Evolutionary conservation across 2,329 filamentous ascomycete species (phyloP), one percentile per base, ranked within the genome.

Genomic region (Leptographium procerum): DNA sequence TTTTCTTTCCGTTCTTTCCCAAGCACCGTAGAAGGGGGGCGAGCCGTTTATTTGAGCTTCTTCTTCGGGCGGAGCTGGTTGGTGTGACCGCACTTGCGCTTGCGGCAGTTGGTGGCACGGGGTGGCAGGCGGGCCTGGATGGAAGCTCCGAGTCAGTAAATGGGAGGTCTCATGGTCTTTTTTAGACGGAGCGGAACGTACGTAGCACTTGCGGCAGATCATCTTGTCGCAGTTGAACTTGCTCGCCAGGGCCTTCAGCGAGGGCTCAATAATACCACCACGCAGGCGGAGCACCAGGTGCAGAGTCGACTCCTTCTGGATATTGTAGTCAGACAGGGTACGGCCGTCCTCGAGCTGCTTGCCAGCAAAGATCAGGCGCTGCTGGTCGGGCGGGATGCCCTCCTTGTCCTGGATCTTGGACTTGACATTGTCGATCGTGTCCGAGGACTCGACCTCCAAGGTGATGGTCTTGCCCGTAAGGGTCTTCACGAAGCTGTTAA

Each of bases 11-110:
- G 36, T 47, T 29, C 36, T 40, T 28, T 57, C 52, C 54, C 28
- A 34, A 28, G 48, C 36, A 24, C 33, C 29, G 6, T 4, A 36
- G 6, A 3, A n/a, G n/a, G 58, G 36, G 61, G 56, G 63, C 63
- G 63, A 62, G 45, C 72, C 69, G 70, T 73, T 70, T 77, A 78
- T 61, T 66, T 66, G 64, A 66, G 64, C 92, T 99, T 99, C 91
- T 99, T 99, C 92, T 99, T 99, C 78, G 94, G 94, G 81, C 94
- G 90, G 76, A 99, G 89, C 87, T 99, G 94, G 89, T 97, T 97
- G 82, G 88, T 95, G 88, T 97, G 94, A 66, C 92, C 94, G 80
- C 92, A 97, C 87, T 97, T 97, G 83, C 91, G 91, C 91, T 97
- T 97, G 73, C 91, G 86, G 89, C 94, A 99, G 89, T 99, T 99